Evolutionary conservation across 306 rosid genomes (phyloP), one percentile per base, ranked within the genome.

Genomic region (Styphnolobium japonicum): DNA sequence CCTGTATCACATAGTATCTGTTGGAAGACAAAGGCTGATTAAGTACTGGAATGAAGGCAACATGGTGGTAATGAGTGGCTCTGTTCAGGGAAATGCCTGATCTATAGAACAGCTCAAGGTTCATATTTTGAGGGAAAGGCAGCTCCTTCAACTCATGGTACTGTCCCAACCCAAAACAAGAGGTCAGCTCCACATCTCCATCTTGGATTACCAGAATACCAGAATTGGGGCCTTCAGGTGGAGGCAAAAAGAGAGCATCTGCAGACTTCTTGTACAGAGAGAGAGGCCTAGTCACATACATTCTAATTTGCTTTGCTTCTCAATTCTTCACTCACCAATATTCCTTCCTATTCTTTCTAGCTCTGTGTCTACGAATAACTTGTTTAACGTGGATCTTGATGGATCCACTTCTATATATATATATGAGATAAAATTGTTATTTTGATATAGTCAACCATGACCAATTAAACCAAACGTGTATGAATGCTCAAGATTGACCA

Each of bases 281-380:
- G 12, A 91, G 75, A 57, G 90, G 88, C 86, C 89, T 89, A 4
- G 98, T 89, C 64, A 91, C 91, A 57, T 93, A 88, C 97, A 88
- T 89, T 5, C 6, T 87, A 0, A 23, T 37, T 81, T 67, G 10
- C 58, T 67, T 70, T 77, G 40, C 53, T 73, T 79, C 73, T 25
- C 18, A 55, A 61, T 60, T 78, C 37, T 49, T 46, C 40, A 25
- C 78, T 46, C 63, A 8, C 60, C 43, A 77, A 39, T 9, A 71
- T 5, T 31, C n/a, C n/a, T n/a, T n/a, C 31, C 56, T 37, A 4
- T n/a, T 6, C 43, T 49, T 53, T 34, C 46, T 67, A 27, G 10
- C 53, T 71, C 27, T 57, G 43, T 43, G 16, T 36, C 27, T 14
- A 2, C 0, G 40, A 37, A 18, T 6, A 51, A 10, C 1, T 25